Evolutionary conservation across 2,329 filamentous ascomycete genomes (phyloP), one percentile per base, ranked within the genome.

Genomic region (Fusarium gaditjirri): DNA sequence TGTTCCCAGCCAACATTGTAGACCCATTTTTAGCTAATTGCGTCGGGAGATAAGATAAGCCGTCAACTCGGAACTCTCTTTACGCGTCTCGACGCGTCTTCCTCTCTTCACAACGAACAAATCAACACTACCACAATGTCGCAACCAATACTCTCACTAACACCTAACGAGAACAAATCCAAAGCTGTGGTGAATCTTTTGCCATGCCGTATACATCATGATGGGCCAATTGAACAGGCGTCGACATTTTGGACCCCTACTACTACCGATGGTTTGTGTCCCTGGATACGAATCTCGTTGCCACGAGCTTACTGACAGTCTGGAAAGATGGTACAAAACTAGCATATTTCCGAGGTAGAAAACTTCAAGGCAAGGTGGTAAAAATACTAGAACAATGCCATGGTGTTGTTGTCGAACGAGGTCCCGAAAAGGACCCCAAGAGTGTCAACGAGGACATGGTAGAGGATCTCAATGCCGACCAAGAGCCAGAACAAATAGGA

Each of bases 171-270:
- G 5, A 58, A 65, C 10, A 62, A 64, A 5, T 46, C 62, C 25
- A 85, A 85, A 65, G 84, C 85, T 60, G 89, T 85, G 1, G 88
- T 92, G 8, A 92, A 97, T 77, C 83, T 97, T 25, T 86, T 98
- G 19, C 94, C 95, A 7, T 96, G 93, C 76, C 89, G 90, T 60
- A 89, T 98, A 77, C 88, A 95, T 76, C 92, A 97, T 80, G 89
- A 93, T 75, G 95, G 95, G 2, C 86, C 90, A 2, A 85, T 95
- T 59, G 87, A 90, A 55, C 84, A 89, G 3, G 84, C 88, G 9
- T 81, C 88, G 27, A 84, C 90, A 46, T 94, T 93, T 79, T 98
- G 94, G 94, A 86, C 83, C 10, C 92, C 93, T 2, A 81, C 78
- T 35, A 78, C 81, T 31, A 84, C 71, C 73, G 80, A 80, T 77